These are phyloP conservation scores for Dendrothele bispora DNA, from an alignment of 768 basidiomycete species.

Conservation along the genomic window DNA sequence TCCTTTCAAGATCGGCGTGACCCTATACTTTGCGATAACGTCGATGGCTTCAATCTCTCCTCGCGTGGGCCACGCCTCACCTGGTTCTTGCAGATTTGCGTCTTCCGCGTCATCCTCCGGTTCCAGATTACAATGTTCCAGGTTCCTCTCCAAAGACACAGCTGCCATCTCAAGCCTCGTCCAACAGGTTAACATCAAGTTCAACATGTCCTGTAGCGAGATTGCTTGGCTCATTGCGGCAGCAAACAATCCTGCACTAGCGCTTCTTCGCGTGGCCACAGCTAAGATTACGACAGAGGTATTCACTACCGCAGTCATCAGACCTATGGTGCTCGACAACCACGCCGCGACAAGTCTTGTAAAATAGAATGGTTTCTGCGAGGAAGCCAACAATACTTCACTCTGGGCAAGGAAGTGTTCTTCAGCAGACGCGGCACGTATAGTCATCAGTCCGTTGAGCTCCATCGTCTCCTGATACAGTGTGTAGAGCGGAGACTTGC, in stretches of 20 bases:
- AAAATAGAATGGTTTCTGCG: slow-evolving; percentile 10
- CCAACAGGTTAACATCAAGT: slow-evolving; percentile 13
- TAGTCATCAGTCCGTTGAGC: slow-evolving; percentile 36
- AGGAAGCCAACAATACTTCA: slow-evolving; percentile 4
- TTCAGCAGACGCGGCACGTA: slow-evolving; percentile 71
- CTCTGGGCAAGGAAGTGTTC: slow-evolving; percentile 31
- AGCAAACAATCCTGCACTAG: slow-evolving; percentile 11
- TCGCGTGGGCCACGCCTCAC: slow-evolving; percentile 35
- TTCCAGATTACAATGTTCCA: slow-evolving; percentile 12
- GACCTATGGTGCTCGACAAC: slow-evolving; percentile 10
- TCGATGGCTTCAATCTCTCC: slow-evolving; percentile 43
- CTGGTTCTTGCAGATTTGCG: not conserved
- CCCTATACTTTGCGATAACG: slow-evolving; percentile 27
- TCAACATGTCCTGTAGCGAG: slow-evolving; percentile 13
- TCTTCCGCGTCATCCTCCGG: slow-evolving; percentile 11
- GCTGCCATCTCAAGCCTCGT: slow-evolving; percentile 15
- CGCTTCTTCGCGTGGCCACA: slow-evolving; percentile 9
- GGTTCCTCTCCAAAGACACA: slow-evolving; percentile 13
- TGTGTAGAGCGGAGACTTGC: slow-evolving; percentile 49
- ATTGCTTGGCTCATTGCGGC: slow-evolving; percentile 12
- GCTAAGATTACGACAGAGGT: slow-evolving; percentile 12
- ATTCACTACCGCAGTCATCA: slow-evolving; percentile 12
- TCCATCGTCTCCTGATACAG: slow-evolving; percentile 12
- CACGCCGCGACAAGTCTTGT: slow-evolving; percentile 8
- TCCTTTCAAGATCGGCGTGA: slow-evolving; percentile 6